Conservation (phyloP, 1,139 yeast genomes). For the Pichia sp. region DNA sequence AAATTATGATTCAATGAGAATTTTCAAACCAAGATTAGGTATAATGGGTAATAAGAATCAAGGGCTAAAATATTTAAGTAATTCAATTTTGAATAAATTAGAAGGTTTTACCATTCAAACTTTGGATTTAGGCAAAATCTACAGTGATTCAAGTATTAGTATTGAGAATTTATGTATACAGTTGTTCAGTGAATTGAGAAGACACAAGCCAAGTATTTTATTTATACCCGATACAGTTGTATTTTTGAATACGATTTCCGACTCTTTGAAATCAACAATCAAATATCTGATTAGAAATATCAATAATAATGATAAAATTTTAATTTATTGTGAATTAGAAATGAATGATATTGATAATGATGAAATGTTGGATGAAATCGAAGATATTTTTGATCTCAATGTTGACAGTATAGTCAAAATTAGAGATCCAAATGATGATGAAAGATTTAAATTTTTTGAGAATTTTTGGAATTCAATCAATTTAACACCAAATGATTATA, state of each 20-base stretch:
- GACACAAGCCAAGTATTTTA: slow-evolving; percentile 84
- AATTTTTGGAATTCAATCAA: slow-evolving; percentile 48
- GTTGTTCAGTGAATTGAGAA: slow-evolving; percentile 77
- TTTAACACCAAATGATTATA: slow-evolving; percentile 63
- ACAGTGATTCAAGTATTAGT: slow-evolving; percentile 74
- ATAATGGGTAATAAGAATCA: slow-evolving; percentile 71
- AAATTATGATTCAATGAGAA: slow-evolving; percentile 54
- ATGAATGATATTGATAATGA: slow-evolving; percentile 12
- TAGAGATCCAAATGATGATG: slow-evolving; percentile 37
- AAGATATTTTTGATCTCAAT: slow-evolving; percentile 24
- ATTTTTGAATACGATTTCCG: slow-evolving; percentile 66
- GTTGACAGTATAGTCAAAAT: slow-evolving; percentile 38
- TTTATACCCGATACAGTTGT: slow-evolving; percentile 79
- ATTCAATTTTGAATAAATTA: slow-evolving; percentile 73
- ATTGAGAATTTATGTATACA: slow-evolving; percentile 85
- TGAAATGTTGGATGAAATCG: slow-evolving; percentile 20
- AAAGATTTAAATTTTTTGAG: slow-evolving; percentile 50
- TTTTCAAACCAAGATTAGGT: slow-evolving; percentile 76
- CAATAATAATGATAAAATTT: slow-evolving; percentile 63
- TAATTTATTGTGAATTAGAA: slow-evolving; percentile 75
- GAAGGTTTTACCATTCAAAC: slow-evolving; percentile 91
- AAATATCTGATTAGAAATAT: slow-evolving; percentile 62
- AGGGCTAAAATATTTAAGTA: slow-evolving; percentile 83
- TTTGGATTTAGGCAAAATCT: slow-evolving; percentile 70
- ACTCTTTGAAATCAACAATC: slow-evolving; percentile 65